A percentile compares a stretch with the other conserved stretches of the same genome.
phyloP scores from a whole-genome alignment of 352 stramenopile genomes.

The Phytophthora ramorum region DNA sequence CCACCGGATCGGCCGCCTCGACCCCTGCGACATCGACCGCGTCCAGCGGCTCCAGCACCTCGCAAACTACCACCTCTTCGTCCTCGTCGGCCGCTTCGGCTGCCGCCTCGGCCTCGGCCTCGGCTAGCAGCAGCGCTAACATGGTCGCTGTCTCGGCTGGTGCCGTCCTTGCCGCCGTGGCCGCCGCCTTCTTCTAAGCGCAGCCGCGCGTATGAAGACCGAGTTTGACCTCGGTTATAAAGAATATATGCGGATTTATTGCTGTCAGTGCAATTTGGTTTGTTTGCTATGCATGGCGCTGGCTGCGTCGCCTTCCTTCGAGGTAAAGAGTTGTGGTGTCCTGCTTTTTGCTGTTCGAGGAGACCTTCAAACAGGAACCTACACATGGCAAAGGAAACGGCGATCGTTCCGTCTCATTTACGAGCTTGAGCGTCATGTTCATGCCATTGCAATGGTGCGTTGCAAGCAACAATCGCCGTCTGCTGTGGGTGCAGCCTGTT shows the following conservation, averaged over 20 bases:
- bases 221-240: constrained; percentile 25
- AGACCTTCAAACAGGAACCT: too few relatives aligned
- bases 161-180: constrained; percentile 30
- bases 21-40: constrained; percentile 13
- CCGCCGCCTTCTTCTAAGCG: constrained; percentile 40
- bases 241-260: constrained; percentile 27
- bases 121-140: constrained; percentile 28
- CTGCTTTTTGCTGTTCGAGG: constrained; percentile 6
- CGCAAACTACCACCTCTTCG: constrained; percentile 15
- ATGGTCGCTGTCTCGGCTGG: constrained; percentile 30
- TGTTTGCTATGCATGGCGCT: background rate
- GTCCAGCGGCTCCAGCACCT: constrained; percentile 22
- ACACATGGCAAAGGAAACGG: background rate
- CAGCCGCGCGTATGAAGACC: constrained; percentile 9
- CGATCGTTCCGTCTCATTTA: background rate
- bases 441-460: too few relatives aligned
- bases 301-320: too few relatives aligned
- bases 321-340: background rate
- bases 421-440: background rate
- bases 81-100: constrained; percentile 12
- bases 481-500: too few relatives aligned
- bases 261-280: background rate
- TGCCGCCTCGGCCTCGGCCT: constrained; percentile 17
- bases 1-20: constrained; percentile 15
- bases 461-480: background rate